Conservation (phyloP, 495 filamentous ascomycete genomes). For the Lasiosphaeria ovina region DNA sequence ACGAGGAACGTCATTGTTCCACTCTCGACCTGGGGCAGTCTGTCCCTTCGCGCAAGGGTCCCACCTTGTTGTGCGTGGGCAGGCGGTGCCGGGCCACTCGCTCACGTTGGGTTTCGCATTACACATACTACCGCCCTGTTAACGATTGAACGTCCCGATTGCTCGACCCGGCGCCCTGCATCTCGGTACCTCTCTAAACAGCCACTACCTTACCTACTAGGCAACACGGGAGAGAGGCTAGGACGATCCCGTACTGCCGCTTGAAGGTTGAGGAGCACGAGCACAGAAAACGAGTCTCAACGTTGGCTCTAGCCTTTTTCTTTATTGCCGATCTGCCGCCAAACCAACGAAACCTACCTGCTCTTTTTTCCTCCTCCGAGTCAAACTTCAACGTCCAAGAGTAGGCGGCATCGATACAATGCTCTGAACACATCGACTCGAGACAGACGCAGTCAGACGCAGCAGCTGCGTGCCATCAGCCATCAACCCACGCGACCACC, state of each 20-base stretch:
- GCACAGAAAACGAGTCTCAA: too few relatives aligned
- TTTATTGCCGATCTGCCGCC: too few relatives aligned
- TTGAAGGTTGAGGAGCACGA: too few relatives aligned
- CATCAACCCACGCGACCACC: not conserved
- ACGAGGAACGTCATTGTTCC: not conserved
- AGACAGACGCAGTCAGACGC: not conserved
- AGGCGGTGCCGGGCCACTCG: not conserved
- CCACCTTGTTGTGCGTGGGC: not conserved
- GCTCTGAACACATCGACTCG: too few relatives aligned
- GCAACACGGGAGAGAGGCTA: not conserved
- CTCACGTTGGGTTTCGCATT: not conserved
- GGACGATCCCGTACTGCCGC: too few relatives aligned
- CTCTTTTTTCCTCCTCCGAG: too few relatives aligned
- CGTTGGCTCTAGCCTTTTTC: too few relatives aligned
- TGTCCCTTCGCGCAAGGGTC: not conserved
- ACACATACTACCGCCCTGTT: not conserved
- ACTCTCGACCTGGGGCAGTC: not conserved
- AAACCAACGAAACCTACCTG: too few relatives aligned
- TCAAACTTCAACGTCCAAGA: too few relatives aligned
- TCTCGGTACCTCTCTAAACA: constrained; percentile 4
- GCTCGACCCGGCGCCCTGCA: not conserved
- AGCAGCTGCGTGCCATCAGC: not conserved
- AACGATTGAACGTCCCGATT: not conserved
- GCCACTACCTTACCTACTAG: not conserved
- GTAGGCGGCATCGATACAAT: too few relatives aligned